Evolutionary conservation across 2,329 filamentous ascomycete genomes (phyloP).

Genomic region (Fusarium incarnatum): DNA sequence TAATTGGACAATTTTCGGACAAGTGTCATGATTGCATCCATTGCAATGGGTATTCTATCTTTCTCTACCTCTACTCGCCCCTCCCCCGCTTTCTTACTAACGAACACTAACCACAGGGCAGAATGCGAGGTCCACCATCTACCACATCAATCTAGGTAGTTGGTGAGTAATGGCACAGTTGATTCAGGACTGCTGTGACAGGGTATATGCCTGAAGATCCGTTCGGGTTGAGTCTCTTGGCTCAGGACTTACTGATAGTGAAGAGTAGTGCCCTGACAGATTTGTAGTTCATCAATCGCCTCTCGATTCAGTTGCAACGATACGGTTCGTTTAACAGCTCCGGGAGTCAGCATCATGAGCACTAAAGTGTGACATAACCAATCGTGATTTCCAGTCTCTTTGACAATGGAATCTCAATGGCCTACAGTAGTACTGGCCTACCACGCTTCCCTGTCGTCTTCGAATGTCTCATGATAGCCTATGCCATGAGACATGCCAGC

Average conservation of each 20-base stretch:
- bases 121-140: slow-evolving; percentile 38
- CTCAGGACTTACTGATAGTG: slow-evolving; percentile 1
- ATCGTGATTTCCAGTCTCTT: neutral
- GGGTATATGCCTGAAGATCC: slow-evolving; percentile 16
- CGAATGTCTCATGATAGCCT: slow-evolving; percentile 19
- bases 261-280: neutral
- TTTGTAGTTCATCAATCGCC: neutral
- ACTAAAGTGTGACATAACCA: neutral
- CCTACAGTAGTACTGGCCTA: neutral
- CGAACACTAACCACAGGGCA: slow-evolving; percentile 27
- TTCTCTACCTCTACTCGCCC: slow-evolving; percentile 35
- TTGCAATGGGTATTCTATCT: slow-evolving; percentile 16
- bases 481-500: slow-evolving; percentile 7
- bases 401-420: neutral
- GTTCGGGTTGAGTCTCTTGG: slow-evolving; percentile 5
- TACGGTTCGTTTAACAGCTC: neutral
- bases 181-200: slow-evolving; percentile 28
- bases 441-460: slow-evolving; percentile 4
- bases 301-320: neutral
- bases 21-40: slow-evolving; percentile 34
- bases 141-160: slow-evolving; percentile 17
- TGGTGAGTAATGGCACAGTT: slow-evolving; percentile 18
- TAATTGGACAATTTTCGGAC: slow-evolving; percentile 25
- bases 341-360: neutral
- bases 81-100: slow-evolving; percentile 35